phyloP scores from a whole-genome alignment of 805 yeast species.

The Maudiozyma pseudohumilis region DNA sequence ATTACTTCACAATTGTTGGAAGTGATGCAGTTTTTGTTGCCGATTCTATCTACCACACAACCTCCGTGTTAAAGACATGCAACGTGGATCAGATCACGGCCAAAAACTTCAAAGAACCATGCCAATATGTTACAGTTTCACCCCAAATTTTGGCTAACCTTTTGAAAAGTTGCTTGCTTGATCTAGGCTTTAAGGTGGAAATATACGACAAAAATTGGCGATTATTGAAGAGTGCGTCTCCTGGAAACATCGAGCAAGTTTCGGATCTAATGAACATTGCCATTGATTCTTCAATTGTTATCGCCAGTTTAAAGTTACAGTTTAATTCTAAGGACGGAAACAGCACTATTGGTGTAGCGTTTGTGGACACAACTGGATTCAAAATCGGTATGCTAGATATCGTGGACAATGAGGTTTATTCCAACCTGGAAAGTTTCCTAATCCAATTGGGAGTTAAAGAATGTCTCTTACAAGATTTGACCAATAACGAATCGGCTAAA shows the following conservation, averaged over 20 bases:
- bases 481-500: constrained; percentile 14
- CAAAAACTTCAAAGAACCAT: constrained; percentile 30
- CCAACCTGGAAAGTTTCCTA: constrained; percentile 75
- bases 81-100: constrained; percentile 26
- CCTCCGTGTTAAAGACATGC: constrained; percentile 60
- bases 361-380: constrained; percentile 61
- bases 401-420: constrained; percentile 75
- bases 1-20: constrained; percentile 65
- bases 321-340: constrained; percentile 27
- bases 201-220: constrained; percentile 63
- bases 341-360: constrained; percentile 63
- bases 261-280: constrained; percentile 56
- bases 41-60: constrained; percentile 73
- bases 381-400: constrained; percentile 68
- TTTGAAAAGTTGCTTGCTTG: constrained; percentile 56
- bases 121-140: constrained; percentile 61
- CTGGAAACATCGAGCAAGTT: constrained; percentile 76
- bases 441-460: constrained; percentile 89
- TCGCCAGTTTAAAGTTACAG: constrained; percentile 34
- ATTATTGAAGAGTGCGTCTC: constrained; percentile 57
- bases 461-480: constrained; percentile 46
- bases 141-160: constrained; percentile 60
- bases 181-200: constrained; percentile 67
- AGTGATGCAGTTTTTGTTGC: constrained; percentile 79
- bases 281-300: constrained; percentile 42